phyloP scores from a whole-genome alignment of 768 basidiomycete species.

The Suillus occidentalis region DNA sequence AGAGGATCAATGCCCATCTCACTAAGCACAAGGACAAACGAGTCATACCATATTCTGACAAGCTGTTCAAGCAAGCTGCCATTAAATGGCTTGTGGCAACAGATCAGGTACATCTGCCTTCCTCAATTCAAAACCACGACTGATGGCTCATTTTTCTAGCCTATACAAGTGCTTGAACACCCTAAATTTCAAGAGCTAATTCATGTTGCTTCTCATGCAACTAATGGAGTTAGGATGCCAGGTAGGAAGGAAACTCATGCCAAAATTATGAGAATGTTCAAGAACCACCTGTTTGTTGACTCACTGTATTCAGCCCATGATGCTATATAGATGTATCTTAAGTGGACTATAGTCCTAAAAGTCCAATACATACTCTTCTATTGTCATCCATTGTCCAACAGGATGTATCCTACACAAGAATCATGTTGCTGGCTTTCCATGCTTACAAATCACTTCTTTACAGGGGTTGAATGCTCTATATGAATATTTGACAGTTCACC shows the following conservation, averaged over 20 bases:
- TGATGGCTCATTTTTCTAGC: not conserved
- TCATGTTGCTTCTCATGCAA: constrained; percentile 33
- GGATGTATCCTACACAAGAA: too few relatives aligned
- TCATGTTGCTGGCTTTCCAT: too few relatives aligned
- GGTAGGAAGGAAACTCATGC: not conserved
- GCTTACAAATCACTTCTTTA: too few relatives aligned
- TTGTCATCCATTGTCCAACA: too few relatives aligned
- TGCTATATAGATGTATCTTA: too few relatives aligned
- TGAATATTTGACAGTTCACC: too few relatives aligned
- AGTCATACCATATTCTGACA: constrained; percentile 31
- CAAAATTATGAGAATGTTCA: not conserved
- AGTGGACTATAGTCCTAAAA: too few relatives aligned
- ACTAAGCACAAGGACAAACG: constrained; percentile 15
- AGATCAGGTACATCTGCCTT: constrained; percentile 33
- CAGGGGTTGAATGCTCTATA: too few relatives aligned
- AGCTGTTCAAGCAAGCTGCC: constrained; percentile 14
- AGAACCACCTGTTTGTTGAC: too few relatives aligned
- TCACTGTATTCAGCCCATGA: too few relatives aligned
- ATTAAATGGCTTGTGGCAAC: constrained; percentile 41
- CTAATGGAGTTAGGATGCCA: not conserved
- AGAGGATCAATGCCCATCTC: constrained; percentile 25
- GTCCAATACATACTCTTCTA: too few relatives aligned
- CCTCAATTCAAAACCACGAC: not conserved
- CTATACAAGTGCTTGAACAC: not conserved
- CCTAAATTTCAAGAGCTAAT: constrained; percentile 38